Conservation (phyloP, 768 basidiomycete species). For the Mycena vulgaris region DNA sequence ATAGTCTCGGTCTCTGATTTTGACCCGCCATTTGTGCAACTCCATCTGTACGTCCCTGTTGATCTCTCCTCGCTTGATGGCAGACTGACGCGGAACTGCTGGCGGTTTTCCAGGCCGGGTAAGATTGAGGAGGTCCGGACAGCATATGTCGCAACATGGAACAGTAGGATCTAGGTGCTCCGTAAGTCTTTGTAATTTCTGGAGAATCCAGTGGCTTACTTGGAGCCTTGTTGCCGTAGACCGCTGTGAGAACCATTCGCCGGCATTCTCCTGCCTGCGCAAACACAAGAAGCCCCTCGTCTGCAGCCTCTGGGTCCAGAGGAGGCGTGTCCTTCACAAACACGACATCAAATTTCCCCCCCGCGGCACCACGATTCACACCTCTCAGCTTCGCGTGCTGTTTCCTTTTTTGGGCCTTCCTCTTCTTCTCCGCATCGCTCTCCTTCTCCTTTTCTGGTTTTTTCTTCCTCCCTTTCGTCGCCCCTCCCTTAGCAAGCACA, state of each 20-base stretch:
- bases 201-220: no score
- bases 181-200: no score
- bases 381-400: background rate
- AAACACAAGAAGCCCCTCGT: constrained; percentile 5
- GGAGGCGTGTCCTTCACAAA: background rate
- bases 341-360: background rate
- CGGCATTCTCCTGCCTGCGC: constrained; percentile 1
- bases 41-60: no score
- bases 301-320: background rate
- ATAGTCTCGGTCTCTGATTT: no score
- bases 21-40: no score
- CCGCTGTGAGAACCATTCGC: background rate
- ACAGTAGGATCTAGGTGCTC: no score
- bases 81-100: no score
- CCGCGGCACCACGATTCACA: background rate
- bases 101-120: no score
- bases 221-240: constrained; percentile 1
- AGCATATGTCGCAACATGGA: no score
- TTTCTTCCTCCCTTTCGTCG: background rate
- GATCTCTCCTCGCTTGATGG: no score
- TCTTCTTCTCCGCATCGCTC: background rate
- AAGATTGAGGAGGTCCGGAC: no score
- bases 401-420: background rate
- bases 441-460: background rate
- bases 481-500: background rate